Evolutionary conservation across 805 yeast species (phyloP).

Genomic region (Candida montana): DNA sequence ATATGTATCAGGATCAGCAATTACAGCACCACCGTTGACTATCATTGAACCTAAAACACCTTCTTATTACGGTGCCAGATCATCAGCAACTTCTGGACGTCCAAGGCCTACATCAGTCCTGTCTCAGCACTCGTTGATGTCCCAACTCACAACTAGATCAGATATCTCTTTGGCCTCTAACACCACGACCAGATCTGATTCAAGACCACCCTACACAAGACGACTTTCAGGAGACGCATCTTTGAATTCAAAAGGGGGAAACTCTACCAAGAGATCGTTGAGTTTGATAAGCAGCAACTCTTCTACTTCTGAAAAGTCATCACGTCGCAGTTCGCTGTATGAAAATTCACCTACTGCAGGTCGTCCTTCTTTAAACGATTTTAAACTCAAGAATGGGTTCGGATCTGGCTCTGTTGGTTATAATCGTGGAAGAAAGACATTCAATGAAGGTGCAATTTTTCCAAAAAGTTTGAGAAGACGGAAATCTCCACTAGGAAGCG

Average conservation of each 20-base stretch:
- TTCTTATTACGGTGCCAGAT: conserved; percentile 6
- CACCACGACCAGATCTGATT: conserved; percentile 10
- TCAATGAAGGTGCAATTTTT: conserved; percentile 18
- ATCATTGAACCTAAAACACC: conserved; percentile 29
- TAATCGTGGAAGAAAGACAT: conserved; percentile 10
- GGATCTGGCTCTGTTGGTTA: not conserved
- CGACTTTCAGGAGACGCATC: conserved; percentile 21
- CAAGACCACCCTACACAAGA: conserved; percentile 20
- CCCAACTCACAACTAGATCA: conserved; percentile 42
- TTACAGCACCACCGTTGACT: conserved; percentile 12
- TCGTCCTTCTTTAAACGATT: not conserved
- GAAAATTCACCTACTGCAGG: conserved; percentile 23
- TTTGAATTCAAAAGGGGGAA: conserved; percentile 14
- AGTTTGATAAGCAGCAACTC: conserved; percentile 35
- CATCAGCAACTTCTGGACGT: conserved; percentile 1
- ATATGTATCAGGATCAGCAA: not conserved
- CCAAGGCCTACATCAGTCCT: conserved; percentile 46
- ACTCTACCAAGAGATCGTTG: conserved; percentile 27
- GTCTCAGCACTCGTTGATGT: conserved; percentile 45
- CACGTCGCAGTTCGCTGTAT: conserved; percentile 35
- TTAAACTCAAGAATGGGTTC: conserved; percentile 1
- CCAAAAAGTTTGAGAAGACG: conserved; percentile 21
- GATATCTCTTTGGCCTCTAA: conserved; percentile 38
- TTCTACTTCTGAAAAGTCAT: conserved; percentile 34
- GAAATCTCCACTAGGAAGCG: conserved; percentile 25